Base-by-base conservation (phyloP, 345 rosid species). In the Eucalyptus grandis region DNA sequence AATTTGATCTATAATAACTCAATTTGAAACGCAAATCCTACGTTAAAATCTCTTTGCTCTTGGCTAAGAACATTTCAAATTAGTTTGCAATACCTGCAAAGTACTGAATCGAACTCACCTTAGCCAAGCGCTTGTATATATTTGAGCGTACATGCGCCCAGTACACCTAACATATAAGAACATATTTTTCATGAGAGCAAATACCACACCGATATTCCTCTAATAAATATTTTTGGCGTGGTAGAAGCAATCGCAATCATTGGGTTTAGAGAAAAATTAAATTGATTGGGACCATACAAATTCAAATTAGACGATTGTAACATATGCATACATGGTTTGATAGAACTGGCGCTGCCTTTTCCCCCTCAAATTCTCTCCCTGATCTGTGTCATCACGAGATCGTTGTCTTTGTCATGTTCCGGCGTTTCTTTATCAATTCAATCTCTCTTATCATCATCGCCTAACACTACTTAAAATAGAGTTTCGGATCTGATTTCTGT, bases 111-210 rank as follows among this genome's bases (percentile, higher is more conserved):
- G 6, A 69, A 15, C 22, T 16, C 80, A 34, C 24, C 24, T 16
- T 31, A 31, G 43, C 80, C 11, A 16, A 37, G 17, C 19, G 15
- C 34, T 62, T 7, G 9, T 30, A 30, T 30, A 27, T 27, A 6
- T 51, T 62, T 27, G 34, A 27, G 31, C 17, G 4, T n/a, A 62
- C 69, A 13, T 13, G 69, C 31, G 15, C 67, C 16, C 34, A 2
- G 1, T 30, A 30, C 34, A 62, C 72, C 0, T 30, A 14, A 4
- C 9, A 30, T 30, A 0, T 62, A 62, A 62, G 3, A 62, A 14
- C 72, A 30, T 62, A 7, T 62, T 62, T 62, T 62, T 0, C 72
- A 27, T 3, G 8, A 62, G 34, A 30, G 34, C 72, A 13, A 62
- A 62, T 30, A 1, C 58, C 58, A 53, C 0, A 4, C 34, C 3